Conservation (phyloP, 2,329 filamentous ascomycete genomes). For the Fusarium mexicanum region DNA sequence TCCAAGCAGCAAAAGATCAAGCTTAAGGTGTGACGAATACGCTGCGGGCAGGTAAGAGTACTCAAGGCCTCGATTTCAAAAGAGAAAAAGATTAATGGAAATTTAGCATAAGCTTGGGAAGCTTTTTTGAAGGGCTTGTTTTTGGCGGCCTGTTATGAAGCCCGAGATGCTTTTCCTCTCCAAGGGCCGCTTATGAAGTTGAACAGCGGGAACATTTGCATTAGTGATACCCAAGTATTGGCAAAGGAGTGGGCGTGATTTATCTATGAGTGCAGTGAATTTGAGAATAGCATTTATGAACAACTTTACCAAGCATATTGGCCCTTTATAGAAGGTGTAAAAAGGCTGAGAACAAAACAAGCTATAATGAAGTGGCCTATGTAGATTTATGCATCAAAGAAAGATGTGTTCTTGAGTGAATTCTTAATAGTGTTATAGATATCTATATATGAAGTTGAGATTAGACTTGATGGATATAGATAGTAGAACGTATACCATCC, state of each 20-base stretch:
- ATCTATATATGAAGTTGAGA: background rate
- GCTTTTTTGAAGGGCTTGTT: background rate
- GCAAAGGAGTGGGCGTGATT: background rate
- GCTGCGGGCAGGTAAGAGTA: background rate
- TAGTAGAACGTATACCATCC: background rate
- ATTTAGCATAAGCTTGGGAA: background rate
- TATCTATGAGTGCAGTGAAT: background rate
- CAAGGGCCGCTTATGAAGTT: background rate
- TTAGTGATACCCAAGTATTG: slow-evolving; percentile 41
- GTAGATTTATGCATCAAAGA: background rate
- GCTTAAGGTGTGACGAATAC: slow-evolving; percentile 32
- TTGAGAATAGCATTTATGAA: background rate
- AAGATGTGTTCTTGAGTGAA: background rate
- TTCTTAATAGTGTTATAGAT: background rate
- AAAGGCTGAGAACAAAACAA: background rate
- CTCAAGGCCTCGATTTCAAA: background rate
- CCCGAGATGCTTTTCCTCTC: background rate
- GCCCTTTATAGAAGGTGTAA: background rate
- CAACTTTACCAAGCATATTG: background rate
- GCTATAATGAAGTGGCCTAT: background rate
- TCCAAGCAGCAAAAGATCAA: slow-evolving; percentile 39
- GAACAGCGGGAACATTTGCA: slow-evolving; percentile 5
- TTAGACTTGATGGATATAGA: background rate
- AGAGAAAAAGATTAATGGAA: background rate
- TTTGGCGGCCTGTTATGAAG: background rate